phyloP scores from a whole-genome alignment of 192 early-diverging fungal genomes.

The Geosiphon pyriformis region DNA sequence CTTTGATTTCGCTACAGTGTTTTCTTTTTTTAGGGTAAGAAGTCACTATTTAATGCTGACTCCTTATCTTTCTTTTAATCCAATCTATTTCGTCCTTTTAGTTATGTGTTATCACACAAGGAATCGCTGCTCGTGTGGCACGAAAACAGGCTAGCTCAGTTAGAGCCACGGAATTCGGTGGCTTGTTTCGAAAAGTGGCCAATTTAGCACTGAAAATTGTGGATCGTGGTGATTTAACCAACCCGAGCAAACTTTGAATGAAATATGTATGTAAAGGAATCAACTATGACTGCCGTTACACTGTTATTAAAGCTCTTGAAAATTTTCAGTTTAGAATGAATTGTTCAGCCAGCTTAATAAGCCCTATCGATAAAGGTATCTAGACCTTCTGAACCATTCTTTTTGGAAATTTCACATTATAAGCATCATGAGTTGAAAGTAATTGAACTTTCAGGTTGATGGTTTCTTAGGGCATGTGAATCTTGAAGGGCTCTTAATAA shows the following conservation, averaged over 20 bases:
- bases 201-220: neutral
- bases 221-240: neutral
- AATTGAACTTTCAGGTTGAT: no score
- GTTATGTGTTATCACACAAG: slow-evolving; percentile 77
- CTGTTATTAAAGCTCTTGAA: no score
- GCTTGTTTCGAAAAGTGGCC: slow-evolving; percentile 33
- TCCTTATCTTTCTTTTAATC: slow-evolving; percentile 5
- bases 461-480: no score
- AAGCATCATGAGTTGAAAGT: no score
- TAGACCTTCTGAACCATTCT: no score
- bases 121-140: slow-evolving; percentile 83
- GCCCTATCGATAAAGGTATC: no score
- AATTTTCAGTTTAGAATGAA: no score
- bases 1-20: slow-evolving; percentile 80
- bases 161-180: slow-evolving; percentile 39
- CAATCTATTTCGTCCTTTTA: slow-evolving; percentile 19
- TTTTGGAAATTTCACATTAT: no score
- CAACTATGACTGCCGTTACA: no score
- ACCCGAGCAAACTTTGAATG: neutral
- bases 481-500: no score
- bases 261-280: no score
- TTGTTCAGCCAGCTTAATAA: no score
- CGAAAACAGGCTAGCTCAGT: slow-evolving; percentile 83
- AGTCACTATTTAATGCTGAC: neutral
- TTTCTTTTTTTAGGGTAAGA: slow-evolving; percentile 79